Percentiles rank a stretch among this genome's conserved stretches.
Conservation (phyloP, 805 yeast genomes). For the Starmerella powellii region DNA sequence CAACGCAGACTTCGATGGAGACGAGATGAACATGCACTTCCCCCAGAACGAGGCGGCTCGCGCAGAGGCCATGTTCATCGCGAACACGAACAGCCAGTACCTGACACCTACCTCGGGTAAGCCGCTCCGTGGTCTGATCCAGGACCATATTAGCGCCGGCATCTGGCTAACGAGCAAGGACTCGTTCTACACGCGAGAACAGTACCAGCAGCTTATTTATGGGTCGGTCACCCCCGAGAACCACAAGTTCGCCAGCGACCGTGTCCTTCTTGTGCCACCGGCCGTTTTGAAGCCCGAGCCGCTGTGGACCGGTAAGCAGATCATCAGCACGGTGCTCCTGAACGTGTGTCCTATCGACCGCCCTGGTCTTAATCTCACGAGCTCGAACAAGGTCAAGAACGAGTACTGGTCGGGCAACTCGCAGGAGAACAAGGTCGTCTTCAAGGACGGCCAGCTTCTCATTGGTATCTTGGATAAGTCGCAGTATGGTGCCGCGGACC, state of each 20-base stretch:
- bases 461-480: slow-evolving; percentile 94
- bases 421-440: slow-evolving; percentile 71
- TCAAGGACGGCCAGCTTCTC: slow-evolving; percentile 74
- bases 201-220: slow-evolving; percentile 85
- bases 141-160: slow-evolving; percentile 98
- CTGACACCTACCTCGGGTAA: slow-evolving; percentile 97
- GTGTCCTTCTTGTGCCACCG: slow-evolving; percentile 75
- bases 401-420: slow-evolving; percentile 91
- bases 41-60: slow-evolving; percentile 96
- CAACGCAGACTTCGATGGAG: slow-evolving; percentile 98
- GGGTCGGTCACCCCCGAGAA: slow-evolving; percentile 95
- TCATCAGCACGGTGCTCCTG: slow-evolving; percentile 78
- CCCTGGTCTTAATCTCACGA: slow-evolving; percentile 79
- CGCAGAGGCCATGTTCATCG: slow-evolving; percentile 88
- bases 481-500: slow-evolving; percentile 95
- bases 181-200: slow-evolving; percentile 76
- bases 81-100: slow-evolving; percentile 95
- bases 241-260: slow-evolving; percentile 59
- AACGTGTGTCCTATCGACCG: slow-evolving; percentile 77
- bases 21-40: slow-evolving; percentile 98
- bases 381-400: slow-evolving; percentile 80
- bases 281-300: slow-evolving; percentile 76
- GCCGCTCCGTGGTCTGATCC: slow-evolving; percentile 96
- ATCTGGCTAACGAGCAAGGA: slow-evolving; percentile 96
- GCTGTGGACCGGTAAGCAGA: slow-evolving; percentile 96